phyloP scores from a whole-genome alignment of 805 yeast genomes.

The Kodamaea hsintzibuensis region DNA sequence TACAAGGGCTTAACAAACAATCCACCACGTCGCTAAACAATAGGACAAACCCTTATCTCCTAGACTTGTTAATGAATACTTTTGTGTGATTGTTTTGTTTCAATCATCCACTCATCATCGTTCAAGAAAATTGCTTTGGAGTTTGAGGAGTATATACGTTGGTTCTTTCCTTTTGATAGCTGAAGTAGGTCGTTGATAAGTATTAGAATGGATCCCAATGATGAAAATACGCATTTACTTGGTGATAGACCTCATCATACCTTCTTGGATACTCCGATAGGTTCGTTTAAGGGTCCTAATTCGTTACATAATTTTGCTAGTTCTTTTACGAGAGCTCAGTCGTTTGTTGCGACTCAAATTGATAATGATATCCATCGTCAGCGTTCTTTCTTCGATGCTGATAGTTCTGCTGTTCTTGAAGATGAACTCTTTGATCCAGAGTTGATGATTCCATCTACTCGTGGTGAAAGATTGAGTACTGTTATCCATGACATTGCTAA shows the following conservation, averaged over 20 bases:
- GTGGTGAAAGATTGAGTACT: constrained; percentile 65
- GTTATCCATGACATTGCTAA: constrained; percentile 45
- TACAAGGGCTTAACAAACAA: not conserved
- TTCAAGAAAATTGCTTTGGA: not conserved
- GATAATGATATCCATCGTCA: constrained; percentile 24
- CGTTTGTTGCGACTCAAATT: constrained; percentile 20
- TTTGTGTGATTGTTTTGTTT: constrained; percentile 1
- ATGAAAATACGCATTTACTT: constrained; percentile 12
- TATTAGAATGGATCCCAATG: constrained; percentile 7
- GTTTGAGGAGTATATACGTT: not conserved
- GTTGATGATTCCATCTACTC: constrained; percentile 52
- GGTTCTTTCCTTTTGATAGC: not conserved
- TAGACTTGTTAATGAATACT: not conserved
- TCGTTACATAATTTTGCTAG: constrained; percentile 42
- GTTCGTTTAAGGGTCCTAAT: constrained; percentile 31
- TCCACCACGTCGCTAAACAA: not conserved
- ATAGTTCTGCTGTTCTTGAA: constrained; percentile 13
- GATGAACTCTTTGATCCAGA: constrained; percentile 51
- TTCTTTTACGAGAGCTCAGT: constrained; percentile 41
- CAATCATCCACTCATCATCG: not conserved
- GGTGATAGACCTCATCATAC: constrained; percentile 8
- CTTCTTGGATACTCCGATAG: constrained; percentile 16
- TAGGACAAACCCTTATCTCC: not conserved
- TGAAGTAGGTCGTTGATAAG: not conserved
- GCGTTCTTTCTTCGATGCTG: constrained; percentile 17